Conservation (phyloP, 371 early-diverging fungal genomes). For the Blakeslea trispora region DNA sequence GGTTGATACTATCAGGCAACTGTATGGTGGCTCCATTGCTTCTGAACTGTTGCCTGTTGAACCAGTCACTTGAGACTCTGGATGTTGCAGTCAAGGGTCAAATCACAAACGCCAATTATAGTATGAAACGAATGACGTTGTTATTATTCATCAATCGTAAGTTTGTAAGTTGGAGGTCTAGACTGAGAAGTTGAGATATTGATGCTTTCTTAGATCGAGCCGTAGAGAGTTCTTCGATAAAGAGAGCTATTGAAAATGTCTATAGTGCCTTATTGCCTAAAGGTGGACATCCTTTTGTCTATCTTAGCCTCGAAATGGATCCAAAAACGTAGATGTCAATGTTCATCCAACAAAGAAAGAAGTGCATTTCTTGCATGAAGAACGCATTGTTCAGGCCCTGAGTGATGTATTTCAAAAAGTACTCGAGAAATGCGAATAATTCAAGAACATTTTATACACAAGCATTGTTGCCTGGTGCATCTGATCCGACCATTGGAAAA, state of each 20-base stretch:
- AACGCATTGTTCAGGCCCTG: slow-evolving; percentile 59
- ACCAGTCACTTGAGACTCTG: slow-evolving; percentile 37
- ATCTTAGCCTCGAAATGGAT: slow-evolving; percentile 74
- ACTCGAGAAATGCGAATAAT: slow-evolving; percentile 47
- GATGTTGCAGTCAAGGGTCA: slow-evolving; percentile 66
- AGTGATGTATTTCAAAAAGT: slow-evolving; percentile 61
- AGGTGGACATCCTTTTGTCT: slow-evolving; percentile 80
- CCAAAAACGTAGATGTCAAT: slow-evolving; percentile 91
- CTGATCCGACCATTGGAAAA: slow-evolving; percentile 1
- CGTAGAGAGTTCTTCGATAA: slow-evolving; percentile 77
- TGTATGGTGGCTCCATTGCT: slow-evolving; percentile 77
- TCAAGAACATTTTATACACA: slow-evolving; percentile 62
- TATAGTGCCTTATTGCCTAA: slow-evolving; percentile 72
- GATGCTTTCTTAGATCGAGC: slow-evolving; percentile 59
- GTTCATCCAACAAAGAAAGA: slow-evolving; percentile 92
- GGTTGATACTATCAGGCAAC: slow-evolving; percentile 76
- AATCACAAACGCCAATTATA: slow-evolving; percentile 85
- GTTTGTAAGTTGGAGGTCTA: slow-evolving; percentile 22
- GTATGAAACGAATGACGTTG: slow-evolving; percentile 65
- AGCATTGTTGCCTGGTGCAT: slow-evolving; percentile 40
- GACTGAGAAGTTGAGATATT: slow-evolving; percentile 80
- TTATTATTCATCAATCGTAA: slow-evolving; percentile 88
- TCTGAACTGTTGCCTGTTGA: slow-evolving; percentile 69
- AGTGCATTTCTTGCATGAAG: slow-evolving; percentile 85
- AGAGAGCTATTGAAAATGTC: slow-evolving; percentile 68